These are phyloP conservation scores for Brassica carinata DNA, from an alignment of 345 rosid genomes.

Conservation along the genomic window DNA sequence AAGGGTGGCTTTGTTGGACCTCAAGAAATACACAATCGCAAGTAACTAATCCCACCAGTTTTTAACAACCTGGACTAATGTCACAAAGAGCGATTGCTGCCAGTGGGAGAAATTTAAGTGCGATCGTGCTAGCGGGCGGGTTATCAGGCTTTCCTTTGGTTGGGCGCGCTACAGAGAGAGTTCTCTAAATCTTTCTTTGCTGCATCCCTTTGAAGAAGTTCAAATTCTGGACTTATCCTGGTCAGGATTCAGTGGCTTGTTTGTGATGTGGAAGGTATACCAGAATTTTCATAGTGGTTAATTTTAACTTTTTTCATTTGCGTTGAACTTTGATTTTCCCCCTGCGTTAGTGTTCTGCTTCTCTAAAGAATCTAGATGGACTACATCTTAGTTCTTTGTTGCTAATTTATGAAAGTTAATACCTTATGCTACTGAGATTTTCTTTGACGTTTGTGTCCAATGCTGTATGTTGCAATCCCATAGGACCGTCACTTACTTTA, in stretches of 20 bases:
- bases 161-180: neutral
- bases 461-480: neutral
- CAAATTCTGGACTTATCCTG: neutral
- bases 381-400: neutral
- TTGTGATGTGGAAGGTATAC: slow-evolving; percentile 21
- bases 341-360: neutral
- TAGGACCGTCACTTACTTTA: no score
- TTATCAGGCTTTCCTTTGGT: neutral
- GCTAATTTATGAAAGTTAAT: neutral
- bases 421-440: neutral
- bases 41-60: neutral
- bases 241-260: neutral
- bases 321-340: neutral
- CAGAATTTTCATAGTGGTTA: neutral
- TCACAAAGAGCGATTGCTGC: neutral
- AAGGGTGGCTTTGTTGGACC: neutral
- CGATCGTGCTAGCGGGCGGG: neutral
- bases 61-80: neutral
- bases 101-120: neutral
- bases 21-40: neutral
- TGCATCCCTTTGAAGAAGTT: slow-evolving; percentile 25
- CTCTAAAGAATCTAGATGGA: neutral
- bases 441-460: neutral
- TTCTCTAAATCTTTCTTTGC: slow-evolving; percentile 15
- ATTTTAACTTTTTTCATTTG: neutral